Evolutionary conservation across 2,329 filamentous ascomycete genomes (phyloP), one percentile per base, ranked within the genome.

Genomic region (Fusarium liriodendri): DNA sequence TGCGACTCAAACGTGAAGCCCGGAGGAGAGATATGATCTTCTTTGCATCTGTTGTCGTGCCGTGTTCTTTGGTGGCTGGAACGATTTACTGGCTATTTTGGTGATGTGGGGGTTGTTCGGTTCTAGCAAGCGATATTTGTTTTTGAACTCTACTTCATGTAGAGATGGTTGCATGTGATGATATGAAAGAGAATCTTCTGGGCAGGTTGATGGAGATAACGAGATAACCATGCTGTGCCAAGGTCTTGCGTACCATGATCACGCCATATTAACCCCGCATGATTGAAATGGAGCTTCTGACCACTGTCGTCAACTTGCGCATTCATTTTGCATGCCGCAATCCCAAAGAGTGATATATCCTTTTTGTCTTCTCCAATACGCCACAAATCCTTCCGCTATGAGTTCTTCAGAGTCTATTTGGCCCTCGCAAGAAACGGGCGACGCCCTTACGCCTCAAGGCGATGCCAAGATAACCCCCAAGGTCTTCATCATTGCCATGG

Each of bases 401-500:
- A 42, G 13, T 3, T 13, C 20, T 2, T 10, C 11, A 1, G 3
- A 27, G 6, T 20, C 42, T 3, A 6, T 5, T 2, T 33, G n/a
- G 0, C 33, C 32, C 22, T 38, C 33, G 20, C 54, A 18, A n/a
- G 14, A 58, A 11, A 33, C 20, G n/a, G n/a, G 33, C 9, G 33
- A 38, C 27, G 7, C 2, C 6, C 9, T 6, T 13, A 29, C 14
- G 22, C 66, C 37, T n/a, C 65, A 33, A 37, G 2, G 18, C 7
- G 32, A 8, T 20, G 47, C 60, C 5, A 63, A 20, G 11, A 16
- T 74, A 29, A 25, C 64, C 5, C 71, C 68, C 5, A 74, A 69
- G 20, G 40, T 74, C 4, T n/a, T 74, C 5, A 37, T 74, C 10
- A 74, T 72, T 14, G 71, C 71, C 6, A 74, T 74, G 71, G 71